Evolutionary conservation across 345 rosid genomes (phyloP), one percentile per base, ranked within the genome.

Genomic region (Arabidopsis arenosa): DNA sequence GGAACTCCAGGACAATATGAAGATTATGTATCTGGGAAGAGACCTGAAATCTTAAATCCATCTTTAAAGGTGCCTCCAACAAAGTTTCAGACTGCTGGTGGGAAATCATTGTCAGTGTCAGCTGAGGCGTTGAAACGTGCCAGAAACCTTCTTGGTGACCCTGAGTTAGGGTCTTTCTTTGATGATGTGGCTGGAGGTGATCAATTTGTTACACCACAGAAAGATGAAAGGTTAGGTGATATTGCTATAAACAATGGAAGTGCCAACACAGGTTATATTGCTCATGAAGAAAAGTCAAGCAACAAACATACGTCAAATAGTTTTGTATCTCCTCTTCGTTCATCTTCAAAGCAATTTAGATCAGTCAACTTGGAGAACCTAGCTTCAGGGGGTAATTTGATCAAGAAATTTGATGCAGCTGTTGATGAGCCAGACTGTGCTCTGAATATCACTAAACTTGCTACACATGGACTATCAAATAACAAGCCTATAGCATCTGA

Each of bases 131-230:
- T 95, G 80, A 81, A 83, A 62, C 97, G 95, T 72, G 98, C 96
- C 68, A 90, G 88, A 78, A 87, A 81, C 44, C 97, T 92, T 84
- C 98, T 95, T 79, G 98, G 98, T 61, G 97, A 86, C 59, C 93
- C 97, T 17, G 98, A 88, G 52, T 52, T 87, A 21, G 97, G 87
- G 73, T 63, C 66, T 83, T 80, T 85, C 77, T 83, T 85, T 55
- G 80, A 81, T 63, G 87, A 82, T 71, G 83, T 45, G 43, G 84
- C 81, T 17, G 70, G 51, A 36, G 80, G 60, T 73, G 86, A 80
- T 75, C 70, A 71, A 13, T 71, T 79, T 21, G 69, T 65, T 72
- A 70, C 84, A 28, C 78, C 66, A 77, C 70, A 51, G 43, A 78
- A 80, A 53, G 87, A 72, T 52, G 65, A 67, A 52, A 78, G 65